Evolutionary conservation across 2,329 filamentous ascomycete species (phyloP), one percentile per base, ranked within the genome.

Genomic region (Polytolypa hystricis): DNA sequence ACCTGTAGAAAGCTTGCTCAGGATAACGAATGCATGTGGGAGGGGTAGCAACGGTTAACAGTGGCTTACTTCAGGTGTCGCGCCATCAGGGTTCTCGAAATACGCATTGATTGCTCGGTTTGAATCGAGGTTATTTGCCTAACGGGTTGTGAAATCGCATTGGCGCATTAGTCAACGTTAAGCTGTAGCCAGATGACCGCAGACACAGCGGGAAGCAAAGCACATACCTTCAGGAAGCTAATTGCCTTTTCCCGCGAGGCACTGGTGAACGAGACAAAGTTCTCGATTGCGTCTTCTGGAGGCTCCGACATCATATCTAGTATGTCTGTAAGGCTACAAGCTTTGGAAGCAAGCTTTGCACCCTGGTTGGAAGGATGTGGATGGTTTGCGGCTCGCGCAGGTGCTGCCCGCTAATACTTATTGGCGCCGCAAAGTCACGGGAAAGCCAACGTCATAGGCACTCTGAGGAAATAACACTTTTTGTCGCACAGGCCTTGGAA

Each of bases 101-200:
- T 61, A 67, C 14, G 64, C 63, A 48, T 68, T 67, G 42, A 66
- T 58, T 20, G 65, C 64, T 47, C 58, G 60, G 27, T 64, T 56
- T 1, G 60, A 54, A 42, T 67, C 58, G 32, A 61, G 55, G 35
- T 65, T 58, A 42, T 65, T 59, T 35, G 60, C 62, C 65, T 66
- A 35, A n/a, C n/a, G n/a, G n/a, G n/a, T n/a, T n/a, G n/a, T 7
- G 6, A 41, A n/a, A 14, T n/a, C n/a, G 31, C 20, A n/a, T 33
- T 7, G 26, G 17, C 16, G 18, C n/a, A 17, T 12, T 10, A 35
- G 30, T 32, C 21, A 30, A 18, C 12, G 33, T 21, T 27, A 11
- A 12, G 4, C 8, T n/a, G 20, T 28, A 17, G 8, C 33, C 17
- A 35, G 4, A 25, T 30, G 18, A 42, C 25, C 25, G 30, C 17